phyloP scores from a whole-genome alignment of 2,329 filamentous ascomycete species.

The Ilyonectria destructans region DNA sequence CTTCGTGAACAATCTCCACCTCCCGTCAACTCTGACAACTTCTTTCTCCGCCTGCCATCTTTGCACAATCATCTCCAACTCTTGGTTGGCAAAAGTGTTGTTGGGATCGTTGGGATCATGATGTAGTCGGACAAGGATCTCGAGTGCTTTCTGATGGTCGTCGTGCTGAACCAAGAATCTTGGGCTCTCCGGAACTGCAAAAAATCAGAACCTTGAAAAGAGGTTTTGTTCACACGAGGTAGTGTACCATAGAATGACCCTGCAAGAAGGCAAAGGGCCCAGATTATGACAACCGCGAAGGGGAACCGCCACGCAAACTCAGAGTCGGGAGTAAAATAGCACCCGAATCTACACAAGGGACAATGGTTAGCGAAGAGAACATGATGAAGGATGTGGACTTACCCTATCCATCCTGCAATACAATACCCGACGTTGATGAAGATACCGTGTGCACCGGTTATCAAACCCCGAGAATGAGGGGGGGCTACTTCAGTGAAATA shows the following conservation, averaged over 20 bases:
- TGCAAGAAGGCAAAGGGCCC: constrained; percentile 16
- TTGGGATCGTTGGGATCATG: constrained; percentile 11
- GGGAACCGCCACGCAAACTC: constrained; percentile 25
- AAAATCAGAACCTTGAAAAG: background rate
- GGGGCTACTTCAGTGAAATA: constrained; percentile 22
- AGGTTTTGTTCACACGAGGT: background rate
- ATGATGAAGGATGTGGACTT: background rate
- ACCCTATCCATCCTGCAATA: constrained; percentile 21
- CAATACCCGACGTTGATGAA: constrained; percentile 24
- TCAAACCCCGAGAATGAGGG: constrained; percentile 18
- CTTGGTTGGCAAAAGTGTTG: constrained; percentile 12
- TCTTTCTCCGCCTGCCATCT: constrained; percentile 15
- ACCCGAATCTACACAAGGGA: constrained; percentile 7
- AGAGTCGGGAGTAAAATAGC: constrained; percentile 11
- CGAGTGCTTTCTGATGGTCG: constrained; percentile 20
- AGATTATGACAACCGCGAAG: constrained; percentile 6
- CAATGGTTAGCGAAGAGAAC: background rate
- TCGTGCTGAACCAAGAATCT: constrained; percentile 16
- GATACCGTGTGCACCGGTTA: constrained; percentile 21
- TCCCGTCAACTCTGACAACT: constrained; percentile 6
- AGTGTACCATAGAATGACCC: constrained; percentile 16
- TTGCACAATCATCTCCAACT: constrained; percentile 17
- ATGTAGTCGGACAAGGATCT: constrained; percentile 11
- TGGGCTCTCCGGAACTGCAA: constrained; percentile 17
- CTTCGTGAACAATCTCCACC: constrained; percentile 18